phyloP scores from a whole-genome alignment of 331 rosid species.

The Quercus tomentella region DNA sequence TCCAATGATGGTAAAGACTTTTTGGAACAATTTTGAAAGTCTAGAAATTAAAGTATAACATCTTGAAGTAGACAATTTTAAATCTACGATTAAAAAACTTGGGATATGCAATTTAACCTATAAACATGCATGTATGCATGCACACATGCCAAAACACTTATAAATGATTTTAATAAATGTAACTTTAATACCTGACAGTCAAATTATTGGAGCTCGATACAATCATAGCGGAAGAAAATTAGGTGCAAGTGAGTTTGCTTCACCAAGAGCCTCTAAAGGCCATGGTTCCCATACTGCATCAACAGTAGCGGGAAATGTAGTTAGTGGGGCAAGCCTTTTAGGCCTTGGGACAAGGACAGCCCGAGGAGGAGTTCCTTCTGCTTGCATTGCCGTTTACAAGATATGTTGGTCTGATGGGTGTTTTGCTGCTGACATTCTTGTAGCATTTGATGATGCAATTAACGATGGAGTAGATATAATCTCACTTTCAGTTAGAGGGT shows the following conservation, averaged over 20 bases:
- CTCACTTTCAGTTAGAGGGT: constrained; percentile 26
- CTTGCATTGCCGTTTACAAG: constrained; percentile 57
- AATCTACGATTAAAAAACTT: too few species aligned
- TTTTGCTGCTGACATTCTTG: constrained; percentile 33
- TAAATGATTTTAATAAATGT: not conserved
- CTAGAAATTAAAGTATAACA: too few species aligned
- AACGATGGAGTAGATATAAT: constrained; percentile 56
- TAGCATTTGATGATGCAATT: constrained; percentile 56
- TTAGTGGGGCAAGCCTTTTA: constrained; percentile 24
- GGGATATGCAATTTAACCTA: too few species aligned
- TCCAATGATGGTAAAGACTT: too few species aligned
- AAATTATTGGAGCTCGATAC: constrained; percentile 45
- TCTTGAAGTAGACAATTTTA: too few species aligned
- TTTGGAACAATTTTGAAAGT: too few species aligned
- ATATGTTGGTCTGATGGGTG: constrained; percentile 39
- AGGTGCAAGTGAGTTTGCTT: not conserved
- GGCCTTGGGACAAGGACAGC: constrained; percentile 45
- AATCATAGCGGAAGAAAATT: not conserved
- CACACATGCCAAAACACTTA: too few species aligned
- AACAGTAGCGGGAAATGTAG: constrained; percentile 34
- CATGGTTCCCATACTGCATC: constrained; percentile 64
- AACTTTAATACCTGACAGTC: constrained; percentile 10
- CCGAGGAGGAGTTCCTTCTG: constrained; percentile 49
- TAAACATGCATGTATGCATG: too few species aligned
- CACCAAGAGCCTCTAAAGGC: constrained; percentile 44